Evolutionary conservation across 1,284 basidiomycete genomes (phyloP).

Genomic region (Salmacisia buchloeana): DNA sequence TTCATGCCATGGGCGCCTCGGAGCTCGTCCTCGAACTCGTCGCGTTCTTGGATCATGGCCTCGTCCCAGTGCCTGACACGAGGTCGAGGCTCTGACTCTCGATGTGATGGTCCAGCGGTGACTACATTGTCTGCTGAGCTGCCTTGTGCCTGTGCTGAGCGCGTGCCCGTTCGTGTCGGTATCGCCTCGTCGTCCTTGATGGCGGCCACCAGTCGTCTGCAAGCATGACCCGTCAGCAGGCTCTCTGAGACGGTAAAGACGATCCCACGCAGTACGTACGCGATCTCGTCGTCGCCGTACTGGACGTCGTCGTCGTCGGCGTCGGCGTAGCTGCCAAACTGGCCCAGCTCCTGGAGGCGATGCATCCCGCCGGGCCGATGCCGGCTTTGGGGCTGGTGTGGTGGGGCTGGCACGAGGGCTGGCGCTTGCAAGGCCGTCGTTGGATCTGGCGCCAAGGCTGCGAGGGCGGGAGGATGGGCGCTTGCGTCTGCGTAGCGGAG

Average conservation of each 20-base stretch:
- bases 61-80: constrained; percentile 25
- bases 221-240: constrained; percentile 25
- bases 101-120: too few relatives aligned
- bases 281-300: constrained; percentile 26
- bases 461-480: not conserved
- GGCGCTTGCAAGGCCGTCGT: constrained; percentile 3
- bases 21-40: constrained; percentile 43
- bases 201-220: not conserved
- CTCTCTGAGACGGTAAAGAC: not conserved
- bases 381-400: constrained; percentile 11
- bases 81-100: not conserved
- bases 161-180: constrained; percentile 21
- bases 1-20: constrained; percentile 12
- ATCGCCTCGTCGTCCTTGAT: constrained; percentile 16
- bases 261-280: not conserved
- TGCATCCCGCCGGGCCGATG: constrained; percentile 12
- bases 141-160: constrained; percentile 2
- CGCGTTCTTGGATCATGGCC: constrained; percentile 38
- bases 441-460: not conserved
- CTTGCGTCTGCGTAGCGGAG: constrained; percentile 8
- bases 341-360: not conserved
- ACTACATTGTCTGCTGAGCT: too few relatives aligned
- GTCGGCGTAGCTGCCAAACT: constrained; percentile 10
- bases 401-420: constrained; percentile 5
- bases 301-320: constrained; percentile 19